Percentiles rank a stretch among this genome's conserved stretches.
Conservation (phyloP, 2,329 filamentous ascomycete genomes). For the Ambrosiella xylebori region DNA sequence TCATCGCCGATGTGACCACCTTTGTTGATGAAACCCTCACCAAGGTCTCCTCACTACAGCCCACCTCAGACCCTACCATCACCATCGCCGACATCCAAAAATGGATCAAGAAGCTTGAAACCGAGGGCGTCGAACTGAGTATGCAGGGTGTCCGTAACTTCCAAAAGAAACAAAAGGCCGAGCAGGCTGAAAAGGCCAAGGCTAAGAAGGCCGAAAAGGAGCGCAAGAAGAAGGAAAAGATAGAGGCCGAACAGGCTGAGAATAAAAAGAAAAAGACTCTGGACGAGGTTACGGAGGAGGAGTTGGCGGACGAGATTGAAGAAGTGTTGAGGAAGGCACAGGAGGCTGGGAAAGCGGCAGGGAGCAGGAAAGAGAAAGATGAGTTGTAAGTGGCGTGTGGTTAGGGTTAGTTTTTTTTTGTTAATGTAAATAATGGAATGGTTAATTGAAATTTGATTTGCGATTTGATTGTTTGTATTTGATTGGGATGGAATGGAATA, state of each 20-base stretch:
- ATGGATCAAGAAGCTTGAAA: slow-evolving; percentile 54
- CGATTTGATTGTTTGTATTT: too few species aligned
- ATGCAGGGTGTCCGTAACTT: slow-evolving; percentile 48
- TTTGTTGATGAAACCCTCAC: slow-evolving; percentile 63
- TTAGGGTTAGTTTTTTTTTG: neutral
- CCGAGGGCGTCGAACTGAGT: slow-evolving; percentile 51
- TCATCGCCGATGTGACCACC: slow-evolving; percentile 42
- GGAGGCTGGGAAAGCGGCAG: slow-evolving; percentile 16
- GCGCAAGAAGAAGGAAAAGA: slow-evolving; percentile 21
- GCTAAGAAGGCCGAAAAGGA: slow-evolving; percentile 23
- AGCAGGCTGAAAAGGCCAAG: slow-evolving; percentile 29
- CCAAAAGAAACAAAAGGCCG: slow-evolving; percentile 28
- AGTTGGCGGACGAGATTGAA: slow-evolving; percentile 31
- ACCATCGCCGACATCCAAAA: slow-evolving; percentile 52
- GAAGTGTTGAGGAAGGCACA: slow-evolving; percentile 27
- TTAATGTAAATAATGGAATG: neutral
- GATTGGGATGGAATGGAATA: too few species aligned
- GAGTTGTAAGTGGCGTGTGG: slow-evolving; percentile 13
- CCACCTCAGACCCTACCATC: slow-evolving; percentile 58
- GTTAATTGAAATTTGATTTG: neutral
- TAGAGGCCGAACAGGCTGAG: slow-evolving; percentile 19
- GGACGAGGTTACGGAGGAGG: slow-evolving; percentile 16
- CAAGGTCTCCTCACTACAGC: slow-evolving; percentile 51
- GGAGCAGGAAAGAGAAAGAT: slow-evolving; percentile 16
- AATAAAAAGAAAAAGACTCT: slow-evolving; percentile 19